Percentiles rank a stretch among this genome's conserved stretches.
These are phyloP conservation scores for Cutaneotrichosporon sp. DNA, from an alignment of 1,284 basidiomycete species.

Conservation along the genomic window DNA sequence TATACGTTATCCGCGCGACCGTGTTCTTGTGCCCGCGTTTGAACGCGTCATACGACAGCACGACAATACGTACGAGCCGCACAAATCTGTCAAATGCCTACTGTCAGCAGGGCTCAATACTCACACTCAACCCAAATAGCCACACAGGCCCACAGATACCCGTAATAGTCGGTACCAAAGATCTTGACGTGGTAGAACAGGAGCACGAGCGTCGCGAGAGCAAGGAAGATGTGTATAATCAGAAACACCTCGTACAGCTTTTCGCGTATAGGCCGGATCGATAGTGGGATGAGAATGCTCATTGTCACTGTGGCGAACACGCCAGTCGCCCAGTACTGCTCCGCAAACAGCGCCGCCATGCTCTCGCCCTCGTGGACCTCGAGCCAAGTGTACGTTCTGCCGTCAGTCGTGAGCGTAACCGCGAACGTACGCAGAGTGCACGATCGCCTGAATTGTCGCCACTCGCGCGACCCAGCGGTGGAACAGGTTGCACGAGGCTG, in stretches of 20 bases:
- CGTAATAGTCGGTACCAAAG: slow-evolving; percentile 17
- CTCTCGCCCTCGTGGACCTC: neutral
- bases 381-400: neutral
- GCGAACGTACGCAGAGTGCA: slow-evolving; percentile 19
- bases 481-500: slow-evolving; percentile 25
- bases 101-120: neutral
- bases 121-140: slow-evolving; percentile 23
- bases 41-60: slow-evolving; percentile 16
- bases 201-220: slow-evolving; percentile 19
- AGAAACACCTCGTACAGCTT: slow-evolving; percentile 32
- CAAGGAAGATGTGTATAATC: slow-evolving; percentile 28
- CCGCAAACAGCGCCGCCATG: neutral
- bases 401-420: neutral
- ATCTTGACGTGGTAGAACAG: slow-evolving; percentile 26
- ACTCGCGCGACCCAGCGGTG: slow-evolving; percentile 32
- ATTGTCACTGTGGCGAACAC: slow-evolving; percentile 20
- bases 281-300: slow-evolving; percentile 19
- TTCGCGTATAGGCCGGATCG: slow-evolving; percentile 19
- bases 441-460: slow-evolving; percentile 22
- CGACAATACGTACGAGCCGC: slow-evolving; percentile 22
- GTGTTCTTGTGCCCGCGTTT: no score
- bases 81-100: slow-evolving; percentile 24
- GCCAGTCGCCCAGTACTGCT: slow-evolving; percentile 8
- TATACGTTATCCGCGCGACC: no score
- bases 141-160: slow-evolving; percentile 25